These are phyloP conservation scores for Cetraspora pellucida DNA, from an alignment of 192 early-diverging fungal genomes.

Conservation along the genomic window DNA sequence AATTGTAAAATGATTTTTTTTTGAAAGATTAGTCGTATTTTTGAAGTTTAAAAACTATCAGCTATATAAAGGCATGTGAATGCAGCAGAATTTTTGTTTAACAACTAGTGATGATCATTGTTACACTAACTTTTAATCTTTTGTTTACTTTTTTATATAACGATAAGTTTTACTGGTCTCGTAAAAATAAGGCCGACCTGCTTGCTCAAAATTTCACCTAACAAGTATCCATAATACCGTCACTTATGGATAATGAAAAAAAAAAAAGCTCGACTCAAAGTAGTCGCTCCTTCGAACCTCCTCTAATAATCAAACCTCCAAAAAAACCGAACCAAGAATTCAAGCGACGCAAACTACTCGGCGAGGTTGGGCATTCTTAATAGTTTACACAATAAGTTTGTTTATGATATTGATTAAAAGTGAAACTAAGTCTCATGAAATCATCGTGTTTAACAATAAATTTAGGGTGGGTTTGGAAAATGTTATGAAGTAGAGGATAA, in stretches of 20 bases:
- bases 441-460: neutral
- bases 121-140: too few species aligned
- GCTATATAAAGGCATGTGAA: too few species aligned
- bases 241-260: neutral
- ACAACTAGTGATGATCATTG: too few species aligned
- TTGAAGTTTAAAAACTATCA: too few species aligned
- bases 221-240: neutral
- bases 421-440: neutral
- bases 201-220: neutral
- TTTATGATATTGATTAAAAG: neutral
- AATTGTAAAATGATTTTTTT: too few species aligned
- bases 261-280: neutral
- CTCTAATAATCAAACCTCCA: neutral
- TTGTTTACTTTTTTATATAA: neutral
- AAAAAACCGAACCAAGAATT: slow-evolving; percentile 2
- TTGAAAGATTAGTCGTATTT: too few species aligned
- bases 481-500: slow-evolving; percentile 72
- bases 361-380: neutral
- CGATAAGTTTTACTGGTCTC: too few species aligned
- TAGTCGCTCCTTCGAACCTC: slow-evolving; percentile 1
- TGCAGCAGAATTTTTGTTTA: too few species aligned
- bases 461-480: slow-evolving; percentile 86
- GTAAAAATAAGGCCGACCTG: too few species aligned
- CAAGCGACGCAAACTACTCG: neutral
- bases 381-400: neutral